phyloP scores from a whole-genome alignment of 2,329 filamentous ascomycete genomes.

The Penicillium nordicum region DNA sequence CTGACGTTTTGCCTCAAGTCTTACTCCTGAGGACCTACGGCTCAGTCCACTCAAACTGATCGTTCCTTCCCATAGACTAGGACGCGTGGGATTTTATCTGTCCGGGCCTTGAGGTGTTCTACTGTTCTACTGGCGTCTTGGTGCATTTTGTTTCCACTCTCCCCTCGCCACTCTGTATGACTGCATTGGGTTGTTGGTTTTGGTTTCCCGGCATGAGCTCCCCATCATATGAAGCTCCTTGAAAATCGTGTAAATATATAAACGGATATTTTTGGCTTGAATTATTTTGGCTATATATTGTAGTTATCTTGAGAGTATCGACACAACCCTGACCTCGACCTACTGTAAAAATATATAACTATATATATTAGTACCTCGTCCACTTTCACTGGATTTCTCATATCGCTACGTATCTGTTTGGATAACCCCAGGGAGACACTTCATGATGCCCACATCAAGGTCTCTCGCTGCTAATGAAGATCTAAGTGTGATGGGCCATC shows the following conservation, averaged over 20 bases:
- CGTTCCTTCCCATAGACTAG: constrained; percentile 19
- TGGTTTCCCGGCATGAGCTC: background rate
- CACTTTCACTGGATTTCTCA: too few relatives aligned
- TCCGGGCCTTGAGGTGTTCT: constrained; percentile 22
- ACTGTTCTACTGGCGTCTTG: constrained; percentile 23
- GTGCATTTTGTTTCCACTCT: constrained; percentile 29
- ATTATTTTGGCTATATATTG: background rate
- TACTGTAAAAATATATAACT: too few relatives aligned
- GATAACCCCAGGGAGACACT: too few relatives aligned
- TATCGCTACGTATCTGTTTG: too few relatives aligned
- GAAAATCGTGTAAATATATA: constrained; percentile 10
- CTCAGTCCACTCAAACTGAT: background rate
- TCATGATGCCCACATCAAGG: too few relatives aligned
- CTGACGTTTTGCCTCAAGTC: background rate
- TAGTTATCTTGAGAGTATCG: background rate
- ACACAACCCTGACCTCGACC: too few relatives aligned
- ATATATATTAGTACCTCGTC: too few relatives aligned
- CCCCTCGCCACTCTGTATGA: constrained; percentile 26
- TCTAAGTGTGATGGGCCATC: too few relatives aligned
- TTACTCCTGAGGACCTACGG: background rate
- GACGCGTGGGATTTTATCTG: constrained; percentile 20
- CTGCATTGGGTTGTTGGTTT: constrained; percentile 16
- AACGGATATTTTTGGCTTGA: background rate
- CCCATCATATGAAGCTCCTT: background rate
- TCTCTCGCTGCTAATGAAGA: too few relatives aligned